Evolutionary conservation across 306 rosid species (phyloP), one percentile per base, ranked within the genome.

Genomic region (Lathyrus sativus): DNA sequence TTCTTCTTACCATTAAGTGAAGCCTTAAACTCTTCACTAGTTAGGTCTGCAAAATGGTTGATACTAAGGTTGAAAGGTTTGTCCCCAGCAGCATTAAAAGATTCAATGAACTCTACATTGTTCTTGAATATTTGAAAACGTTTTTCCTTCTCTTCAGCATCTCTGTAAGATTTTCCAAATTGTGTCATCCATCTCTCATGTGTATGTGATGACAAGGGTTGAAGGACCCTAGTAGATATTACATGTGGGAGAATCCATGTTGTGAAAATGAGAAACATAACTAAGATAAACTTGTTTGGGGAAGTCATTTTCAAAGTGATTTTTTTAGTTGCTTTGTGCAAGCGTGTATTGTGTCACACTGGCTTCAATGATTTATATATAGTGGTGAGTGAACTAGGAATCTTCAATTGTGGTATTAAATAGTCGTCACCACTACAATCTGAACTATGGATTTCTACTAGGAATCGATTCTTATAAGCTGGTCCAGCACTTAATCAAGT

Each of bases 161-260:
- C 65, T 1, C 54, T 15, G 9, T 77, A 83, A 11, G 49, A 19
- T 4, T 71, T 82, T 2, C 76, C 78, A 45, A 65, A 22, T 17
- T 66, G 46, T 9, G 48, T 15, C 78, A 74, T 74, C 85, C 82
- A 83, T 14, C 74, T 44, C 14, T 79, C 81, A 18, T 79, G 72
- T 62, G 11, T 75, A 8, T 48, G 33, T 3, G 17, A 42, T 18
- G 26, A 3, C 15, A 42, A 31, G 1, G 49, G 17, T 6, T 61
- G 67, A 7, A 54, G 38, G 19, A 78, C 24, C 28, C 55, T 57
- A 17, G 53, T 68, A 33, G 41, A 55, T 57, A 35, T 61, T 37
- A 71, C 75, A 1, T 78, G 76, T 8, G 8, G 46, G 5, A 77
- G 76, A 1, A 53, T 39, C 43, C 73, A 18, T 39, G 65, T 58